Conservation (phyloP, 345 rosid genomes). For the Syzygium oleosum region DNA sequence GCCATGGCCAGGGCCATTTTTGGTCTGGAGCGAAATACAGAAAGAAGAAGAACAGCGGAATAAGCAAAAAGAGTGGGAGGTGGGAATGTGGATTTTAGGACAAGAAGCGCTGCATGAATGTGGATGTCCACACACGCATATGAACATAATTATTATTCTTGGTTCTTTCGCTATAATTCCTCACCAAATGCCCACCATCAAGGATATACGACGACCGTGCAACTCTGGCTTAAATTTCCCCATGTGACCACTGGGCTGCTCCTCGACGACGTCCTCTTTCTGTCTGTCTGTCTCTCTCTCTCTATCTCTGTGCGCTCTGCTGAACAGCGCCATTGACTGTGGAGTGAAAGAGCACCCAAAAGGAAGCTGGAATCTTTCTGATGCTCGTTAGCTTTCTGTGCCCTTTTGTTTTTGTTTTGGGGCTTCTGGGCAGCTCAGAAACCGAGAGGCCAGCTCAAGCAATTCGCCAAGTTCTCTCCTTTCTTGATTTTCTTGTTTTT, state of each 20-base stretch:
- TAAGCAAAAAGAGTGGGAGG: not conserved
- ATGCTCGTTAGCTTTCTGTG: not conserved
- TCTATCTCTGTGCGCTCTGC: not conserved
- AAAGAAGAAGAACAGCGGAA: not conserved
- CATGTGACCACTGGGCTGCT: not conserved
- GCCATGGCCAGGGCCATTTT: not conserved
- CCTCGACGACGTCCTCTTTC: not conserved
- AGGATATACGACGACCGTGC: not conserved
- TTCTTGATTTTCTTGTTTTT: not conserved
- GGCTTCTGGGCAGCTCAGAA: not conserved
- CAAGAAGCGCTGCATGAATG: not conserved
- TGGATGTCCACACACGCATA: not conserved
- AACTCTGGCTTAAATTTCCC: not conserved
- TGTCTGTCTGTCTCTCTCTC: not conserved
- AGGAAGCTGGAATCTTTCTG: not conserved
- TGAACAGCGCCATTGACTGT: not conserved
- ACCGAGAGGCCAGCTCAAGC: not conserved
- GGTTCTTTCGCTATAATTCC: conserved; percentile 3
- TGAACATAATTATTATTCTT: conserved; percentile 1
- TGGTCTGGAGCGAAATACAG: not conserved
- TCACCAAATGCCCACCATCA: conserved; percentile 4
- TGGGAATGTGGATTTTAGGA: not conserved
- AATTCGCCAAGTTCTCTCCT: not conserved
- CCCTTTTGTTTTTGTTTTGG: not conserved
- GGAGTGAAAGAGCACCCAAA: not conserved